These are phyloP conservation scores for Polytolypa hystricis DNA, from an alignment of 2,329 filamentous ascomycete species.

Conservation along the genomic window DNA sequence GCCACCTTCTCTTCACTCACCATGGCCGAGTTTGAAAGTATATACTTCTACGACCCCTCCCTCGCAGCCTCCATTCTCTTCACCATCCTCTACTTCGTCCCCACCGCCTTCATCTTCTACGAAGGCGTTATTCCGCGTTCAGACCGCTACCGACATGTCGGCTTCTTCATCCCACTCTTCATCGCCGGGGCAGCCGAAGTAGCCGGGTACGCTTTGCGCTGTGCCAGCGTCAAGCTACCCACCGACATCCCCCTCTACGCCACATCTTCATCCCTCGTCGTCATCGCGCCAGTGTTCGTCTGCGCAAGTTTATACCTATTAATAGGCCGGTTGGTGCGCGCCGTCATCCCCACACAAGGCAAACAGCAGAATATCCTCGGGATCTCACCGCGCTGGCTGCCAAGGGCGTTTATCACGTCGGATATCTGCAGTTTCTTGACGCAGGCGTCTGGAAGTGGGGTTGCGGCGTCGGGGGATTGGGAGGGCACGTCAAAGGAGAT, in stretches of 20 bases:
- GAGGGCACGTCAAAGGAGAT: conserved; percentile 27
- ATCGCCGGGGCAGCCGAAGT: conserved; percentile 35
- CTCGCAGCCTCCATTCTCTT: conserved; percentile 34
- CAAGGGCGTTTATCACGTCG: conserved; percentile 36
- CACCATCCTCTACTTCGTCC: conserved; percentile 30
- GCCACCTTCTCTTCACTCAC: too few relatives aligned
- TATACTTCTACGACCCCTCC: conserved; percentile 39
- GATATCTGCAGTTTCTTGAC: conserved; percentile 38
- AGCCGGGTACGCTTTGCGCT: conserved; percentile 31
- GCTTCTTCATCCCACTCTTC: conserved; percentile 35
- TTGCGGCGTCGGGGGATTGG: conserved; percentile 36
- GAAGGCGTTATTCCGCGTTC: conserved; percentile 33
- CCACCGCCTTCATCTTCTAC: conserved; percentile 30
- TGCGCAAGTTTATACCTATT: conserved; percentile 43
- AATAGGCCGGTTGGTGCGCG: conserved; percentile 37
- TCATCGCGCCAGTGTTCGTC: conserved; percentile 40
- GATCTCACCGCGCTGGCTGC: conserved; percentile 30
- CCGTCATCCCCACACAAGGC: conserved; percentile 21
- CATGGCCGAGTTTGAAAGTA: too few relatives aligned
- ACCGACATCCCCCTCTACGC: conserved; percentile 30
- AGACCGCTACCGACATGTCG: conserved; percentile 17
- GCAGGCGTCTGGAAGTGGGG: conserved; percentile 35
- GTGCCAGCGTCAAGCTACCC: conserved; percentile 27
- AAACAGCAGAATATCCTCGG: conserved; percentile 26
- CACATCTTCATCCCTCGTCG: conserved; percentile 31